A percentile compares a stretch with the other conserved stretches of the same genome.
Evolutionary conservation across 2,329 filamentous ascomycete species (phyloP).

Genomic region (Colletotrichum lentis): DNA sequence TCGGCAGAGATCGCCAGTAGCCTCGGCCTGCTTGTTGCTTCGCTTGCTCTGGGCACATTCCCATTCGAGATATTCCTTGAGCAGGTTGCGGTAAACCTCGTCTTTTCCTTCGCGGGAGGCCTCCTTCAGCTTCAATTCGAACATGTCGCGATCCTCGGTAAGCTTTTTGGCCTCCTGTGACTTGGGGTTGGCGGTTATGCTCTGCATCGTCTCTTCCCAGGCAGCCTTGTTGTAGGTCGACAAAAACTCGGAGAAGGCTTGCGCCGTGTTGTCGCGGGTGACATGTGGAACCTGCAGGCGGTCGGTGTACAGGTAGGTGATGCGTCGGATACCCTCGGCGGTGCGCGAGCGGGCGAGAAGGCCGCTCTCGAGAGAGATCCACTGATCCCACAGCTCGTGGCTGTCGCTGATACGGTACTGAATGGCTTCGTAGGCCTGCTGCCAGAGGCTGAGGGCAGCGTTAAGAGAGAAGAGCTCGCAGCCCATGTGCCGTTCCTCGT

Average conservation of each 20-base stretch:
- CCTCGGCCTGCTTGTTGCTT: slow-evolving; percentile 56
- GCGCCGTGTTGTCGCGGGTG: slow-evolving; percentile 77
- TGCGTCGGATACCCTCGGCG: slow-evolving; percentile 66
- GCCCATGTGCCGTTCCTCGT: slow-evolving; percentile 74
- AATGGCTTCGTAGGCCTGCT: slow-evolving; percentile 74
- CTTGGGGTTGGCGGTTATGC: slow-evolving; percentile 62
- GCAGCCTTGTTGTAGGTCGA: slow-evolving; percentile 73
- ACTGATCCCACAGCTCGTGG: slow-evolving; percentile 80
- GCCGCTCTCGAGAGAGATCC: slow-evolving; percentile 75
- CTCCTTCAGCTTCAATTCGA: slow-evolving; percentile 71
- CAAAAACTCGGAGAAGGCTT: slow-evolving; percentile 77
- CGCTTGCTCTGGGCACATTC: slow-evolving; percentile 73
- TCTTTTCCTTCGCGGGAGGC: slow-evolving; percentile 65
- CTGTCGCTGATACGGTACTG: slow-evolving; percentile 80
- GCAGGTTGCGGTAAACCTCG: slow-evolving; percentile 60
- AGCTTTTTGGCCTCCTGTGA: slow-evolving; percentile 71
- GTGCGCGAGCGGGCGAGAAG: slow-evolving; percentile 67
- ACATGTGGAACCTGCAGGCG: slow-evolving; percentile 77
- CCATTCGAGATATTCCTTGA: slow-evolving; percentile 83
- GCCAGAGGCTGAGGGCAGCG: slow-evolving; percentile 72
- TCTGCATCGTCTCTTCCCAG: slow-evolving; percentile 79
- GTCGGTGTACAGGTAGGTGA: slow-evolving; percentile 74
- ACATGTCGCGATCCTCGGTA: slow-evolving; percentile 70
- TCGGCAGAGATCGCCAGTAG: slow-evolving; percentile 61
- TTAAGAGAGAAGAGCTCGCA: slow-evolving; percentile 76